These are phyloP conservation scores for Coemansia sp. DNA, from an alignment of 192 early-diverging fungal genomes.

Conservation along the genomic window DNA sequence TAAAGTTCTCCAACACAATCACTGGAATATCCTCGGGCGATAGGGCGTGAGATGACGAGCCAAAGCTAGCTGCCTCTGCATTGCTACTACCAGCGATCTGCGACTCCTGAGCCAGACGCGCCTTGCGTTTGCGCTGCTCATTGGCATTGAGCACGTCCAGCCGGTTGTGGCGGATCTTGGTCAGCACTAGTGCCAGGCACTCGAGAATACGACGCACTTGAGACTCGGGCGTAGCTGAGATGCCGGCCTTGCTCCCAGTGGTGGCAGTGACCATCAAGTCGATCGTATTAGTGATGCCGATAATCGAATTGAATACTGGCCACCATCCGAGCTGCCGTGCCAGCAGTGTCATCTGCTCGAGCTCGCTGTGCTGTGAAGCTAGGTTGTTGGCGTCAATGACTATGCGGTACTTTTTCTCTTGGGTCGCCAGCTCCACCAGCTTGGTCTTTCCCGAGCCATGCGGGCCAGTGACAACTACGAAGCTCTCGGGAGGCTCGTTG, in stretches of 20 bases:
- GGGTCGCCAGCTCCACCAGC: conserved; percentile 73
- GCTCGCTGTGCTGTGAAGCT: conserved; percentile 70
- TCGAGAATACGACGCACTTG: conserved; percentile 90
- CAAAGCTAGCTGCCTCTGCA: background rate
- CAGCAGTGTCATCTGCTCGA: conserved; percentile 74
- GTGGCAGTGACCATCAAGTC: conserved; percentile 86
- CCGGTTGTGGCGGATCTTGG: conserved; percentile 56
- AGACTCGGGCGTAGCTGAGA: conserved; percentile 80
- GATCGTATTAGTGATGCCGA: conserved; percentile 71
- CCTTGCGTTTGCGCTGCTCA: conserved; percentile 34
- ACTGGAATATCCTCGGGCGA: conserved; percentile 77
- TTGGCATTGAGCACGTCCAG: conserved; percentile 36
- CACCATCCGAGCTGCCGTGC: conserved; percentile 90
- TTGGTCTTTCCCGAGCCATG: conserved; percentile 81
- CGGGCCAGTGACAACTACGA: conserved; percentile 84
- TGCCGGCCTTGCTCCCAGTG: conserved; percentile 86
- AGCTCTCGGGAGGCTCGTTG: conserved; percentile 71
- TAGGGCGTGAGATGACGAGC: conserved; percentile 12
- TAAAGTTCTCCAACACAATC: conserved; percentile 86
- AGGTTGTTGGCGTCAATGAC: conserved; percentile 82
- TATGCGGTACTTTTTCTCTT: conserved; percentile 72
- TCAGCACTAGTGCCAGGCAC: conserved; percentile 73
- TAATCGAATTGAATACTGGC: conserved; percentile 86
- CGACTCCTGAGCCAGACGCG: background rate
- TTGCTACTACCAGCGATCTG: background rate